Percentiles rank a stretch among this genome's conserved stretches.
Conservation (phyloP, 495 filamentous ascomycete species). For the Glonium stellatum region DNA sequence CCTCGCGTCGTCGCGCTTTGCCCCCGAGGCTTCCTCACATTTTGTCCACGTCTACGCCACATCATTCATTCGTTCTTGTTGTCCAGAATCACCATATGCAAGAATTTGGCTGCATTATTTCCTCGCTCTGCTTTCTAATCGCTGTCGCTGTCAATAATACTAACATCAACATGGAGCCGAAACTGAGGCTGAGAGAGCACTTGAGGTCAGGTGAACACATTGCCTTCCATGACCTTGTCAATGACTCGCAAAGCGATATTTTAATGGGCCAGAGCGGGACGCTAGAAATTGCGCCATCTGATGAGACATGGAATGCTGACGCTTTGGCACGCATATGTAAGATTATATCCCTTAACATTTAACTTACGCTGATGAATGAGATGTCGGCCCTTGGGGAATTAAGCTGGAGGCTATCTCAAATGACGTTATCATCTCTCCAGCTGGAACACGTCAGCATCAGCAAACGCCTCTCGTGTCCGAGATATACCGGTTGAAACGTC, state of each 20-base stretch:
- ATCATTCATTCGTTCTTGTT: too few species aligned
- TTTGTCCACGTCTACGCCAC: too few species aligned
- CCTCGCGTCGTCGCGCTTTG: background rate
- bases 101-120: too few species aligned
- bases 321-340: constrained; percentile 15
- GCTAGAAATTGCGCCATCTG: background rate
- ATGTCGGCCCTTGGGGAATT: constrained; percentile 8
- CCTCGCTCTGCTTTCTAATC: background rate
- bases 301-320: background rate
- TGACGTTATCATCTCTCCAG: constrained; percentile 3
- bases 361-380: constrained; percentile 9
- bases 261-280: background rate
- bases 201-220: background rate
- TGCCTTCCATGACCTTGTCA: background rate
- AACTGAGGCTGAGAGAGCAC: background rate
- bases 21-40: background rate
- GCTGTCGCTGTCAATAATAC: background rate
- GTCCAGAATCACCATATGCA: too few species aligned
- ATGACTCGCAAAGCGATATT: background rate
- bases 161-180: background rate
- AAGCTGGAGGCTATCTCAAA: constrained; percentile 15
- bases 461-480: background rate
- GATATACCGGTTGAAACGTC: constrained; percentile 7
- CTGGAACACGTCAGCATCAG: background rate
- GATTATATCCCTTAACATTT: background rate